Evolutionary conservation across 345 rosid genomes (phyloP), one percentile per base, ranked within the genome.

Genomic region (Gossypium bickii): DNA sequence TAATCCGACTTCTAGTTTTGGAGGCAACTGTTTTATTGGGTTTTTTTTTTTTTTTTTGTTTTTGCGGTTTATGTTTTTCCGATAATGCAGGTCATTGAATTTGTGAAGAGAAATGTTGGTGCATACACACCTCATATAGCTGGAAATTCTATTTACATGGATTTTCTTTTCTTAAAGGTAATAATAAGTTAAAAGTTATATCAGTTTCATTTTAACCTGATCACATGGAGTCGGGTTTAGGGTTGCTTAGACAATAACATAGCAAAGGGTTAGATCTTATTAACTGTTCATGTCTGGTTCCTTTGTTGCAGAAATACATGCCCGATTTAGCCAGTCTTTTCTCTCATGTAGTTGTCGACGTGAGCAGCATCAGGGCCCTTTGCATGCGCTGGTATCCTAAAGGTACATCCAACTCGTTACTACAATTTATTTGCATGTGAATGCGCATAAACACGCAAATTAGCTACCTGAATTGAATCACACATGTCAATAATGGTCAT

Each of bases 131-230:
- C 96, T 80, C 90, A 47, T 69, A 77, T 93, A 74, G 96, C 98
- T 20, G 98, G 99, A 80, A 95, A 95, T 82, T 91, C 97, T 0
- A 78, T 95, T 38, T 95, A 95, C 57, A 84, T 86, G 77, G 99
- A 95, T 79, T 85, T 84, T 63, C 53, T 77, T 15, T 95, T 93
- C 83, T 55, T 93, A 72, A 95, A 89, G 99, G 99, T 93, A 80
- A 75, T 93, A 80, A 75, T 24, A 22, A 27, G 27, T 29, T 25
- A 2, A 59, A 59, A 52, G 45, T 6, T 29, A 29, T 48, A 74
- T 27, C 66, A 47, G 38, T 12, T 43, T 55, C 48, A 56, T 51
- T 22, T 20, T 58, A 57, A 20, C 65, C 13, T 72, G 15, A 8
- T 43, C 43, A 58, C 12, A 38, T 13, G 24, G 52, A 38, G 12